A percentile compares a stretch with the other conserved stretches of the same genome.
Conservation (phyloP, 805 yeast species). For the Yarrowia phangngaensis region DNA sequence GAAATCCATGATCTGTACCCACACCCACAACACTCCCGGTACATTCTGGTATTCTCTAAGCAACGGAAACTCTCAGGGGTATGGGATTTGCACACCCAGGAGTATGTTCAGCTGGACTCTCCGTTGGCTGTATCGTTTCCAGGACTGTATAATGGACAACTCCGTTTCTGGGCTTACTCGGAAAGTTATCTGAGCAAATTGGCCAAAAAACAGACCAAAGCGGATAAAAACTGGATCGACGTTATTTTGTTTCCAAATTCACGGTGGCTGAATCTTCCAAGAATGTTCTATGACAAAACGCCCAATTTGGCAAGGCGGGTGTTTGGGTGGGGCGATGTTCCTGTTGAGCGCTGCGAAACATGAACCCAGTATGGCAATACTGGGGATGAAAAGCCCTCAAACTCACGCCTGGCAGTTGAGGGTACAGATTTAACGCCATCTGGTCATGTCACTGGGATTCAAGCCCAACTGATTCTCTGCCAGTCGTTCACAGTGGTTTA, state of each 20-base stretch:
- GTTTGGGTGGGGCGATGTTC: no score
- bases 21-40: slow-evolving; percentile 6
- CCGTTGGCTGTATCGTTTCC: background rate
- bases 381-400: no score
- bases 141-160: background rate
- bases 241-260: slow-evolving; percentile 3
- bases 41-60: slow-evolving; percentile 1
- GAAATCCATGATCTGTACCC: slow-evolving; percentile 11
- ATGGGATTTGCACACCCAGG: slow-evolving; percentile 9
- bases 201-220: slow-evolving; percentile 5
- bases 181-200: background rate
- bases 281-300: no score
- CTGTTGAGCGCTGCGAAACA: no score
- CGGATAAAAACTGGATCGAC: slow-evolving; percentile 2
- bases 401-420: no score
- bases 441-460: no score
- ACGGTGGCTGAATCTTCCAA: no score
- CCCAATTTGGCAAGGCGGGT: no score
- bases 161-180: slow-evolving; percentile 1
- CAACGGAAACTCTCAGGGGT: slow-evolving; percentile 1
- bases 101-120: background rate
- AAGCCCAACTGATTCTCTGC: no score
- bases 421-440: no score
- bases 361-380: no score
- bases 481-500: no score